phyloP scores from a whole-genome alignment of 208 protist genomes.

The Trypanosoma theileri region DNA sequence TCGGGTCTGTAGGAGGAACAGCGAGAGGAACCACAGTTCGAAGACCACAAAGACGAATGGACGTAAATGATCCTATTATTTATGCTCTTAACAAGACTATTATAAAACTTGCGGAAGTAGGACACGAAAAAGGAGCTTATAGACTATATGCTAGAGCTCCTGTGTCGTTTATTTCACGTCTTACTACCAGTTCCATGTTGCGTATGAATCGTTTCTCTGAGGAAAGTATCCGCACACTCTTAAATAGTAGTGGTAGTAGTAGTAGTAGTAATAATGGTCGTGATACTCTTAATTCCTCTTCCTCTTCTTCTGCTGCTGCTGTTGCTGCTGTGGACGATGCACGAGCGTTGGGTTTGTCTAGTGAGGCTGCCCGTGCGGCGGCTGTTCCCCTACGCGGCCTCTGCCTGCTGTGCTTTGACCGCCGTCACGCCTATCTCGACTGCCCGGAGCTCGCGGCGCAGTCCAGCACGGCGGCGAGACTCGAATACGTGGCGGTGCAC shows the following conservation, averaged over 20 bases:
- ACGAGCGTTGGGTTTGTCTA: conserved; percentile 15
- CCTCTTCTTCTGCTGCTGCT: conserved; percentile 1
- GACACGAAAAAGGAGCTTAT: conserved; percentile 51
- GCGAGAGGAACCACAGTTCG: background rate
- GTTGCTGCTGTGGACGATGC: background rate
- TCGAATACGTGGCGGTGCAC: conserved; percentile 44
- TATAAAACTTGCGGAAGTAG: conserved; percentile 47
- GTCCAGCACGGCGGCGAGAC: conserved; percentile 36
- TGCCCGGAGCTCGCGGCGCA: conserved; percentile 69
- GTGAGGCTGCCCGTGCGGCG: conserved; percentile 41
- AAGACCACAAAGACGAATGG: conserved; percentile 8
- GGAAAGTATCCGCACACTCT: conserved; percentile 47
- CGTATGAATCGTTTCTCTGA: conserved; percentile 66
- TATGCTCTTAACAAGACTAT: conserved; percentile 78
- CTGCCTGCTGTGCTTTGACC: conserved; percentile 75
- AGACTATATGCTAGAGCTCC: conserved; percentile 71
- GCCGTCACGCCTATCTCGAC: conserved; percentile 52
- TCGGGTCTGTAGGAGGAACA: too few relatives aligned
- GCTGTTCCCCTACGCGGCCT: conserved; percentile 51
- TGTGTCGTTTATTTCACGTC: conserved; percentile 30
- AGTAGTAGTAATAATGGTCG: background rate
- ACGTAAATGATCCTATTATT: conserved; percentile 49
- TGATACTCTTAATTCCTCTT: too few relatives aligned
- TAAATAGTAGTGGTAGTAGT: conserved; percentile 7
- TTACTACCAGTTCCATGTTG: conserved; percentile 61